These are phyloP conservation scores for Aureobasidium sp. DNA, from an alignment of 2,329 filamentous ascomycete genomes.

Conservation along the genomic window DNA sequence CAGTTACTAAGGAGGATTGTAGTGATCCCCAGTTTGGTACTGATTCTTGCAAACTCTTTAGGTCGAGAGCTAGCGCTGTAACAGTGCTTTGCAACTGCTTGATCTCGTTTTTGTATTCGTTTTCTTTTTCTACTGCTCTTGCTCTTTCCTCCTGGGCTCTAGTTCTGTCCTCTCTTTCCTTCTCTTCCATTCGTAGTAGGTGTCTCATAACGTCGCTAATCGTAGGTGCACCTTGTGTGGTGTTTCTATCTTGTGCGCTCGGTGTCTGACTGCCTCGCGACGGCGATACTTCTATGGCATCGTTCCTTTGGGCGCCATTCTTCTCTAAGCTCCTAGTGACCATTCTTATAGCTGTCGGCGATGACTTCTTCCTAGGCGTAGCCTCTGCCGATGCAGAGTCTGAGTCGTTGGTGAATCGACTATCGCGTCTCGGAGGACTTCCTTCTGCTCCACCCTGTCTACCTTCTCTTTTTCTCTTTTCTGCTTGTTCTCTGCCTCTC, in stretches of 20 bases:
- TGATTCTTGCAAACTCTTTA: background rate
- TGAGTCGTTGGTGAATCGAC: too few species aligned
- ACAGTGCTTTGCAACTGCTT: background rate
- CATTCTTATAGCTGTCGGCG: too few species aligned
- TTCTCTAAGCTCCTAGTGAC: too few species aligned
- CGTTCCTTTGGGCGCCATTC: too few species aligned
- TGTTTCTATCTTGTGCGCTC: too few species aligned
- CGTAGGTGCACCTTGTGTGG: too few species aligned
- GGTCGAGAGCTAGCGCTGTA: constrained; percentile 20
- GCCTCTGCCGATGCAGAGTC: too few species aligned
- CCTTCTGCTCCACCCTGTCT: background rate
- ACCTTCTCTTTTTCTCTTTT: constrained; percentile 11
- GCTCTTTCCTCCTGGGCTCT: background rate
- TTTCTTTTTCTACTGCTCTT: background rate
- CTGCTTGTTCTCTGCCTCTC: background rate
- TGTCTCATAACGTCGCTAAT: too few species aligned
- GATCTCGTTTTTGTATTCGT: background rate
- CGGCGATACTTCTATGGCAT: too few species aligned
- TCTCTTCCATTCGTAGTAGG: background rate
- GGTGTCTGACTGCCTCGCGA: too few species aligned
- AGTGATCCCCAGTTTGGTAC: background rate
- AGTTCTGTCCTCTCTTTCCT: background rate
- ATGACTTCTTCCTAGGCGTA: too few species aligned
- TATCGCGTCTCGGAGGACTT: background rate
- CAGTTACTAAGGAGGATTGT: background rate